phyloP scores from a whole-genome alignment of 2,329 filamentous ascomycete genomes.

The Colletotrichum sp. region DNA sequence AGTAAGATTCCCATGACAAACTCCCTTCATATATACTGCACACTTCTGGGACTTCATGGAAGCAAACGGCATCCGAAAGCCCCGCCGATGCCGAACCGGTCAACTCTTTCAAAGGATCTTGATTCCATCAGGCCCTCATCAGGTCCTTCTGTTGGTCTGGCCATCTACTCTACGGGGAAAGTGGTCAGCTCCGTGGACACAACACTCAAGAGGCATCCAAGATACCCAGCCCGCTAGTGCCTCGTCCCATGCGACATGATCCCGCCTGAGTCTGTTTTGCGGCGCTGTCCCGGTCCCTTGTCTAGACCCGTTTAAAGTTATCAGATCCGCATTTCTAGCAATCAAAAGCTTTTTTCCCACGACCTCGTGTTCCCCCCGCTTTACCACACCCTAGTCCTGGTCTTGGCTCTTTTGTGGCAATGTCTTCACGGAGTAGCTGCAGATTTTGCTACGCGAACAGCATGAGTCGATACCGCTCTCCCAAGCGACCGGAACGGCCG shows the following conservation, averaged over 20 bases:
- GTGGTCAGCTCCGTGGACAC: not conserved
- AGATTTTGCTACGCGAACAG: not conserved
- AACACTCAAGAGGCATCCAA: not conserved
- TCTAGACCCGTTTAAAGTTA: slow-evolving; percentile 4
- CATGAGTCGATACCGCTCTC: not conserved
- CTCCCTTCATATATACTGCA: not conserved
- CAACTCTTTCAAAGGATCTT: not conserved
- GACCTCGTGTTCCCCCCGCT: not conserved
- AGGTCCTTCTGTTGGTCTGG: not conserved
- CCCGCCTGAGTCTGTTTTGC: not conserved
- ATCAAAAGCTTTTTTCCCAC: not conserved
- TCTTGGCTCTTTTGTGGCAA: not conserved
- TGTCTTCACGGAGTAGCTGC: not conserved
- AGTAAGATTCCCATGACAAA: not conserved
- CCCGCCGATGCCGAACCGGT: not conserved
- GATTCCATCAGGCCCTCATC: not conserved
- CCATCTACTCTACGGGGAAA: not conserved
- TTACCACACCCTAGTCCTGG: not conserved
- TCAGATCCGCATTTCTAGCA: slow-evolving; percentile 8
- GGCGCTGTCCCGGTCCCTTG: not conserved
- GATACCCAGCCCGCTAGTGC: not conserved
- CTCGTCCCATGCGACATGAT: not conserved
- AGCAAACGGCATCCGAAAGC: not conserved
- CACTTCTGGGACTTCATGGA: not conserved
- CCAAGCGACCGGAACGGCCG: not conserved